Evolutionary conservation across 1,139 yeast genomes (phyloP).

Genomic region (Debaryomyces coudertii): DNA sequence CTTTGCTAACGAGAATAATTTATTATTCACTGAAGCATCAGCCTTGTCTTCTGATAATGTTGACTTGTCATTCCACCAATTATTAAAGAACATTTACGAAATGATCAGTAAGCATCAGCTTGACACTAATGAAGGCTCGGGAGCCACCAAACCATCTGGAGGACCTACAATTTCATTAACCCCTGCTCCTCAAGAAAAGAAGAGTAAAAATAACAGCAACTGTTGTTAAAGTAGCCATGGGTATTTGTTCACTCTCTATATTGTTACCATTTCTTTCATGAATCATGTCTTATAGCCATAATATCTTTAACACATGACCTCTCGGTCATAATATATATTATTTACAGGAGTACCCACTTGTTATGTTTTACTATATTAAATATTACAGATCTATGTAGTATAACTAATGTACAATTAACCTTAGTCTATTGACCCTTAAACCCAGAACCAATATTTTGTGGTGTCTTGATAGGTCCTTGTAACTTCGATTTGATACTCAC

Average conservation of each 20-base stretch:
- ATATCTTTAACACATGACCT: background rate
- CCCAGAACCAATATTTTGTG: slow-evolving; percentile 8
- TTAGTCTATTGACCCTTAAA: slow-evolving; percentile 9
- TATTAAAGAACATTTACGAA: slow-evolving; percentile 89
- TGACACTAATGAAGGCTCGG: slow-evolving; percentile 57
- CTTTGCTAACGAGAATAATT: slow-evolving; percentile 91
- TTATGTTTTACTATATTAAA: background rate
- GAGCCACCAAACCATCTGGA: slow-evolving; percentile 51
- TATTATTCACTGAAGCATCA: slow-evolving; percentile 95
- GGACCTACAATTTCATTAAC: slow-evolving; percentile 95
- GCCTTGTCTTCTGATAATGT: slow-evolving; percentile 95
- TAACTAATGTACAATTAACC: slow-evolving; percentile 9
- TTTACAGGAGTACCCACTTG: background rate
- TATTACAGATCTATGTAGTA: slow-evolving; percentile 1
- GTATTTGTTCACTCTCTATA: background rate
- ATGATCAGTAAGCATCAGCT: slow-evolving; percentile 87
- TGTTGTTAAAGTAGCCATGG: slow-evolving; percentile 54
- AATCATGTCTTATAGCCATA: background rate
- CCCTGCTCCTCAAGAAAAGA: slow-evolving; percentile 85
- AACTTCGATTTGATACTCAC: slow-evolving; percentile 21
- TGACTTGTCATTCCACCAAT: slow-evolving; percentile 90
- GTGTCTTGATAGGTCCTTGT: slow-evolving; percentile 16
- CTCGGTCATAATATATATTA: slow-evolving; percentile 5
- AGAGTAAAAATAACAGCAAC: slow-evolving; percentile 61
- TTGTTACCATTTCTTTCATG: background rate